Evolutionary conservation across 2,329 filamentous ascomycete genomes (phyloP), one percentile per base, ranked within the genome.

Genomic region (Tolypocladium cylindrosporum): DNA sequence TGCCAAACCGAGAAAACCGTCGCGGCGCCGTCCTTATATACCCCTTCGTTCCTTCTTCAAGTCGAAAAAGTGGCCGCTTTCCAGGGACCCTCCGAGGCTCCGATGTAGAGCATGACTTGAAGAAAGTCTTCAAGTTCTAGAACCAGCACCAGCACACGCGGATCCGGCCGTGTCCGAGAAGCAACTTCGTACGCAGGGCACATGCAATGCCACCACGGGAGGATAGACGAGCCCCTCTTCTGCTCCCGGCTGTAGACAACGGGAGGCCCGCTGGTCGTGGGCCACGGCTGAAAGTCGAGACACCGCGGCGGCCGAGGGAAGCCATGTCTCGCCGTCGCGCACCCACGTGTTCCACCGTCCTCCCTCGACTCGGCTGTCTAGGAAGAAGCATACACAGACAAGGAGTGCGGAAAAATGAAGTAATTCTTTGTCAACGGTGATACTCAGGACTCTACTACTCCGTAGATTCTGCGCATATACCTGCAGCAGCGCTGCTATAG

Each of bases 111-210:
- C 9, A 9, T n/a, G 31, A 7, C 8, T 19, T 36, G 31, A 7
- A 10, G 40, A 36, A 51, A 3, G 2, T 7, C n/a, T 11, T 36
- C 31, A 21, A n/a, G 27, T 19, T 39, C n/a, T 19, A 27, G 31
- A 55, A 39, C 19, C 4, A 16, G 27, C 27, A 31, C 27, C 4
- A 34, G 34, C 59, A 59, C 37, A 60, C 53, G 21, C 61, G 43
- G 61, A 65, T 66, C 13, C 53, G 27, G 27, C 31, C 8, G 34
- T 36, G 54, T 43, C 40, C 52, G 43, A 52, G 31, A 34, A 21
- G 48, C 31, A n/a, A 51, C 48, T 45, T 56, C 50, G 55, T 58
- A 58, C 58, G 61, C 34, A 54, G 59, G 56, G 10, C 39, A 54
- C 16, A 50, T 56, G 42, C 57, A 50, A 39, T 56, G n/a, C 37